A percentile compares a stretch with the other conserved stretches of the same genome.
Evolutionary conservation across 2,329 filamentous ascomycete genomes (phyloP).

Genomic region (Graphilbum ipis-grandicollis): DNA sequence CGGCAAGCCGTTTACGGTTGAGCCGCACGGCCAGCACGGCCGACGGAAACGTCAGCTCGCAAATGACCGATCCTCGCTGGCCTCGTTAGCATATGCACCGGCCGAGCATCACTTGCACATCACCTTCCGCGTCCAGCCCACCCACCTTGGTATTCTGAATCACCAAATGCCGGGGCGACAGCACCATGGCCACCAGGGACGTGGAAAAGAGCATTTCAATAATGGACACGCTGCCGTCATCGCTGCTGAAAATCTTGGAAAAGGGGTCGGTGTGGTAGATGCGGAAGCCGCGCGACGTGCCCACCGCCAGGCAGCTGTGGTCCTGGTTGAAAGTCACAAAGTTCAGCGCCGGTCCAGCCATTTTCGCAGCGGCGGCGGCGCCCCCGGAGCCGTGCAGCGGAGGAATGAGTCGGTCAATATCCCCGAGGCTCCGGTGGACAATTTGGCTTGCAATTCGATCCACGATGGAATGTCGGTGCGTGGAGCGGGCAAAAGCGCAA

Average conservation of each 20-base stretch:
- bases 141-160: constrained; percentile 93
- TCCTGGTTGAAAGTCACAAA: constrained; percentile 99
- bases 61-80: constrained; percentile 65
- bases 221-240: constrained; percentile 87
- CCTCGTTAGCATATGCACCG: not conserved
- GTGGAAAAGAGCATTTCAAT: constrained; percentile 99
- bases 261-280: constrained; percentile 97
- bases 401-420: not conserved
- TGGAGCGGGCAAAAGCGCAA: not conserved
- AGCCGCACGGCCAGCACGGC: constrained; percentile 84
- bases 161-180: constrained; percentile 79
- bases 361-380: constrained; percentile 17
- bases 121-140: no score
- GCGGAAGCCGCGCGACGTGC: constrained; percentile 83
- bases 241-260: constrained; percentile 82
- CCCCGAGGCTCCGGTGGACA: constrained; percentile 1
- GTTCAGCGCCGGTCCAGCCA: constrained; percentile 65
- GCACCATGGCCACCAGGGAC: constrained; percentile 80
- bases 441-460: not conserved
- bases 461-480: not conserved
- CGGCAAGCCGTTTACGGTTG: constrained; percentile 84
- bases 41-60: constrained; percentile 96
- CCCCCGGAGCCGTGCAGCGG: constrained; percentile 2
- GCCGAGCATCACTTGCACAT: no score
- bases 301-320: constrained; percentile 90